Conservation (phyloP, 192 early-diverging fungal genomes). For the Dimargaris verticillata region DNA sequence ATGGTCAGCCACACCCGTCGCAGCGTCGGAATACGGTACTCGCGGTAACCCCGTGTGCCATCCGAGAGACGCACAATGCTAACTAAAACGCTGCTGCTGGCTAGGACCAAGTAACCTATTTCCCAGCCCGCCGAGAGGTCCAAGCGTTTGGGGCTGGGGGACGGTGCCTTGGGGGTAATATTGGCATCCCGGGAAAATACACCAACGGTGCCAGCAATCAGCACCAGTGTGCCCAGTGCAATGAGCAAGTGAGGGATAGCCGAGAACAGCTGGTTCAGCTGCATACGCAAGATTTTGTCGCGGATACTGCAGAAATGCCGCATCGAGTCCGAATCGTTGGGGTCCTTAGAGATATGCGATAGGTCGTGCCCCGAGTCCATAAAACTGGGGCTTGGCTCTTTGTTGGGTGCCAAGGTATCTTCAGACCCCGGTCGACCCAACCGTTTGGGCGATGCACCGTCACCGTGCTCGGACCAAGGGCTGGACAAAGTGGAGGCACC, state of each 20-base stretch:
- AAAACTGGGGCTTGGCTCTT: not conserved
- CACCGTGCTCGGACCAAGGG: too few species aligned
- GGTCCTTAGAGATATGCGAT: not conserved
- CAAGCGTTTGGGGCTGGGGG: not conserved
- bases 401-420: too few species aligned
- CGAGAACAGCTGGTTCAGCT: conserved; percentile 1
- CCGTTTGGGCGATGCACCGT: too few species aligned
- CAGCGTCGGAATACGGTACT: conserved; percentile 1
- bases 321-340: not conserved
- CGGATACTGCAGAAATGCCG: not conserved
- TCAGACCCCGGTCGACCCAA: too few species aligned
- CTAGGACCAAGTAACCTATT: conserved; percentile 4
- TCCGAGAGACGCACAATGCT: conserved; percentile 1
- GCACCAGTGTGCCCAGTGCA: conserved; percentile 3
- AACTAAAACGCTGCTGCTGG: not conserved
- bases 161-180: not conserved
- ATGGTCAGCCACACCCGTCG: not conserved
- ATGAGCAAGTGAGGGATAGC: not conserved
- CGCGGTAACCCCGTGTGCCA: not conserved
- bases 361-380: not conserved
- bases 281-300: not conserved
- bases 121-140: conserved; percentile 9
- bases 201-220: not conserved
- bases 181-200: not conserved
- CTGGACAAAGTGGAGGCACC: not conserved